phyloP scores from a whole-genome alignment of 2,329 filamentous ascomycete genomes.

The Beauveria brongniartii region DNA sequence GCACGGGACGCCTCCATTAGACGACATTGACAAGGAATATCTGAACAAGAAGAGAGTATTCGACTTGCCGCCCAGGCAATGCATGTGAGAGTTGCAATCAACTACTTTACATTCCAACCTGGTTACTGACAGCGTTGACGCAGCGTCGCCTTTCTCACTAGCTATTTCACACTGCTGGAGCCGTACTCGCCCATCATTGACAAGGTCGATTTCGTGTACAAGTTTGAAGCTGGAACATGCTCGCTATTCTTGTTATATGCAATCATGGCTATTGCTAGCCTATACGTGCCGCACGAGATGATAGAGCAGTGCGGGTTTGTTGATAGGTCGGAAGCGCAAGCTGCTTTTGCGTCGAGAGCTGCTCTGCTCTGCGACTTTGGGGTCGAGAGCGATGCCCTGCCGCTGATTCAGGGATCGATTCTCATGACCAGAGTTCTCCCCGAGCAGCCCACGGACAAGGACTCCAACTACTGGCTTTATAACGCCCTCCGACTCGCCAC shows the following conservation, averaged over 20 bases:
- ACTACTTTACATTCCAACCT: neutral
- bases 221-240: neutral
- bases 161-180: neutral
- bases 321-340: neutral
- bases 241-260: slow-evolving; percentile 3
- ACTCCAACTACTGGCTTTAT: slow-evolving; percentile 9
- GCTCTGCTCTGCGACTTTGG: neutral
- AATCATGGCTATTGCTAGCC: neutral
- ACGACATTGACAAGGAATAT: slow-evolving; percentile 5
- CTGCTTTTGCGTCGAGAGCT: neutral
- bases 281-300: neutral
- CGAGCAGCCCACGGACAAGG: neutral
- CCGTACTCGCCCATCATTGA: slow-evolving; percentile 1
- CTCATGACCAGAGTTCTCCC: neutral
- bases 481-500: slow-evolving; percentile 1
- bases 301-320: neutral
- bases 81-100: neutral
- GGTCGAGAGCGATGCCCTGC: neutral
- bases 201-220: neutral
- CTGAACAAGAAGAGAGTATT: slow-evolving; percentile 1
- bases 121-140: neutral
- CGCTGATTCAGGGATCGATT: neutral
- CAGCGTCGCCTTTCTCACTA: neutral
- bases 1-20: neutral
- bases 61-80: neutral